Evolutionary conservation across 306 rosid species (phyloP).

Genomic region (Quillaja saponaria): DNA sequence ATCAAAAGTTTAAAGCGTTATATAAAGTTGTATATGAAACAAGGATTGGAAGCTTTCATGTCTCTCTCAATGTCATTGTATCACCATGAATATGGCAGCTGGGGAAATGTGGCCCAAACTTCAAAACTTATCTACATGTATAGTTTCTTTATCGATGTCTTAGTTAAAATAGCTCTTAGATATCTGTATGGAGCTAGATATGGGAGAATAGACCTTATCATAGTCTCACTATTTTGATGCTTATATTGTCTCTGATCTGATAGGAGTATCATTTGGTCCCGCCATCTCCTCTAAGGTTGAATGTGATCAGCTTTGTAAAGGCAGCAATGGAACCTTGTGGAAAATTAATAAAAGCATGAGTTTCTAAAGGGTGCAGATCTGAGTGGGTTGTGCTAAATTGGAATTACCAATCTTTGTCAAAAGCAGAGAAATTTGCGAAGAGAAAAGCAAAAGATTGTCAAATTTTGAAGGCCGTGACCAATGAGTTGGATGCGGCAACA

Average conservation of each 20-base stretch:
- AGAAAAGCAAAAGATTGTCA: conserved; percentile 31
- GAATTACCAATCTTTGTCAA: conserved; percentile 27
- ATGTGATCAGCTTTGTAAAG: too few species aligned
- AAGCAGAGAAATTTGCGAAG: conserved; percentile 15
- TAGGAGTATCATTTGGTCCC: neutral
- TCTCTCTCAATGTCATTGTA: conserved; percentile 24
- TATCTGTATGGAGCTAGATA: too few species aligned
- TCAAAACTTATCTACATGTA: conserved; percentile 34
- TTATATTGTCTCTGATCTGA: neutral
- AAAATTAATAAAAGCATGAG: too few species aligned
- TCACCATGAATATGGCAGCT: conserved; percentile 41
- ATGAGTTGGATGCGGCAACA: conserved; percentile 51
- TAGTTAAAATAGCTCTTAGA: neutral
- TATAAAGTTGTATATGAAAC: too few species aligned
- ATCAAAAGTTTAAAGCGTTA: too few species aligned
- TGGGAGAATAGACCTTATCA: too few species aligned
- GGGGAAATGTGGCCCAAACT: conserved; percentile 26
- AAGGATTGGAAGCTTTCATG: too few species aligned
- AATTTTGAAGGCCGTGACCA: too few species aligned
- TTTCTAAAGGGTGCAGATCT: neutral
- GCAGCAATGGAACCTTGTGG: too few species aligned
- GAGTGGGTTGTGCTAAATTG: too few species aligned
- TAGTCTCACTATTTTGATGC: neutral
- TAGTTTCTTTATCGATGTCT: neutral
- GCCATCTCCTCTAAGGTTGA: too few species aligned